A percentile compares a stretch with the other conserved stretches of the same genome.
phyloP scores from a whole-genome alignment of 305 asterid species.

The Caryopteris hybrid region DNA sequence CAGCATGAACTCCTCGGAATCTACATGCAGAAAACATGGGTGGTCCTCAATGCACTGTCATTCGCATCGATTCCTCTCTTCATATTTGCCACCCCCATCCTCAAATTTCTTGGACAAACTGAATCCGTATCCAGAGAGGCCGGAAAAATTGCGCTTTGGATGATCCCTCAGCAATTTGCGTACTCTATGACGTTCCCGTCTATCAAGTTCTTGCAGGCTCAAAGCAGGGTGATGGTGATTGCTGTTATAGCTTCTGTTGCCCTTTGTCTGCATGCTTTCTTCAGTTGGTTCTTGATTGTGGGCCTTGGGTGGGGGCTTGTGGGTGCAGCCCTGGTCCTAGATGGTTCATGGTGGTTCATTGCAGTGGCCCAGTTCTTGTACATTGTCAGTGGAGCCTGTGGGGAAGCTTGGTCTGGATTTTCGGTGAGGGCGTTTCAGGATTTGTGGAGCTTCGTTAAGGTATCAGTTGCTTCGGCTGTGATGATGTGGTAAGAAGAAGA shows the following conservation, averaged over 20 bases:
- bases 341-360: slow-evolving; percentile 60
- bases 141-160: slow-evolving; percentile 42
- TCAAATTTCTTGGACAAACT: slow-evolving; percentile 42
- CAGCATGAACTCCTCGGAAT: slow-evolving; percentile 47
- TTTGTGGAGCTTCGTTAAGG: slow-evolving; percentile 39
- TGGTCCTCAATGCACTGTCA: slow-evolving; percentile 38
- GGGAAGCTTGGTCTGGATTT: slow-evolving; percentile 57
- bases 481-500: slow-evolving; percentile 48
- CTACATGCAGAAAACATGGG: slow-evolving; percentile 62
- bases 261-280: slow-evolving; percentile 28
- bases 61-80: slow-evolving; percentile 26
- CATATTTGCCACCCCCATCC: slow-evolving; percentile 41
- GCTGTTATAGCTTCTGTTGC: slow-evolving; percentile 41
- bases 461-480: slow-evolving; percentile 57
- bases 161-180: slow-evolving; percentile 63
- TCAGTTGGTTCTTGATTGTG: slow-evolving; percentile 45
- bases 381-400: slow-evolving; percentile 42
- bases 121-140: slow-evolving; percentile 36
- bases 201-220: slow-evolving; percentile 54
- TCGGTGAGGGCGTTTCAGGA: slow-evolving; percentile 41
- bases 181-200: slow-evolving; percentile 48
- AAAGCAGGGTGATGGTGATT: slow-evolving; percentile 46
- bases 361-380: slow-evolving; percentile 44
- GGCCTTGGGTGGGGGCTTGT: slow-evolving; percentile 43
- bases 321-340: slow-evolving; percentile 39